A percentile compares a stretch with the other conserved stretches of the same genome.
Conservation (phyloP, 2,329 filamentous ascomycete genomes). For the Verticillium albo-atrum region DNA sequence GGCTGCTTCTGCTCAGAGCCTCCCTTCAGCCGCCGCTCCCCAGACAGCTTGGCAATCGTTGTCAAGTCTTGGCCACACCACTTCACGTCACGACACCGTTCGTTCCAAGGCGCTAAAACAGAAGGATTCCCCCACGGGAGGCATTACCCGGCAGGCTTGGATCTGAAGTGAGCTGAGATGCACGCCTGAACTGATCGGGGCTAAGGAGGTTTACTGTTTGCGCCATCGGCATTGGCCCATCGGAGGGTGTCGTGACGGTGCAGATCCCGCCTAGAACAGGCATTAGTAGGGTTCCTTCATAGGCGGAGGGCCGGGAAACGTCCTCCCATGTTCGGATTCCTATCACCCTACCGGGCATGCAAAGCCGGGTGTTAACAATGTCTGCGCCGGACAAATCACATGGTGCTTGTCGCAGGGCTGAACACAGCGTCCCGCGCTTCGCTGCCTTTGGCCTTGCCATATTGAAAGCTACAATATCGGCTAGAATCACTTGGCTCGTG, state of each 20-base stretch:
- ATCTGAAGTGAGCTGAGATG: not conserved
- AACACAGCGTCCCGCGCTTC: too few species aligned
- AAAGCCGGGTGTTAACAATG: too few species aligned
- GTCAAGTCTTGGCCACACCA: not conserved
- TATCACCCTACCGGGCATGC: not conserved
- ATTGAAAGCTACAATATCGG: too few species aligned
- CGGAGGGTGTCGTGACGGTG: not conserved
- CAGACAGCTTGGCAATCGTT: not conserved
- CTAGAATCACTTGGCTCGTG: too few species aligned
- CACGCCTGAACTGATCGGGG: not conserved
- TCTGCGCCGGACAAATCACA: too few species aligned
- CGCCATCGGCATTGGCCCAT: not conserved
- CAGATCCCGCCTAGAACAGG: not conserved
- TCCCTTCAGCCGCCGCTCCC: not conserved
- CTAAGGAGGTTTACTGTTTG: not conserved
- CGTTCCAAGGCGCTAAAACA: not conserved
- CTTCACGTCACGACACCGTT: too few species aligned
- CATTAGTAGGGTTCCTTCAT: not conserved
- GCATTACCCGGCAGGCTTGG: not conserved
- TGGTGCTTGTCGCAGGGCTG: too few species aligned
- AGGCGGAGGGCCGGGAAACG: not conserved
- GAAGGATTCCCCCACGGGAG: not conserved
- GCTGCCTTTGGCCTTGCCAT: too few species aligned
- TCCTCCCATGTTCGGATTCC: not conserved
- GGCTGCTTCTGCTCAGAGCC: too few species aligned